Percentiles rank a stretch among this genome's conserved stretches.
Conservation (phyloP, 345 rosid species). For the Salix viminalis region DNA sequence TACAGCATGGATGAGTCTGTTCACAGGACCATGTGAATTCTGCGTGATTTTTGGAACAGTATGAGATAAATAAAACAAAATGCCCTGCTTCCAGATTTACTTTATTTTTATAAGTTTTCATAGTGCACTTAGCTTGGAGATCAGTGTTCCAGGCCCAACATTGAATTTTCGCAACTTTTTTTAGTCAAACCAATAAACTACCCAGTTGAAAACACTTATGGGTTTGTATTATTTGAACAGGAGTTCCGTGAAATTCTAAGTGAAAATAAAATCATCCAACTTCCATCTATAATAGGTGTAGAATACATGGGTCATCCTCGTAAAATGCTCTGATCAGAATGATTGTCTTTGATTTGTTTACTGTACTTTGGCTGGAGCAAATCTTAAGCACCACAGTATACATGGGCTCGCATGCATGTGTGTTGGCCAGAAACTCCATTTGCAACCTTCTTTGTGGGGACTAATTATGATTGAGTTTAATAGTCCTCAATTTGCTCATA, state of each 20-base stretch:
- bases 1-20: too few relatives aligned
- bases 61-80: too few relatives aligned
- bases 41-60: too few relatives aligned
- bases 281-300: background rate
- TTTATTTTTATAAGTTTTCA: too few relatives aligned
- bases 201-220: background rate
- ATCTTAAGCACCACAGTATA: background rate
- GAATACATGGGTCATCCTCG: background rate
- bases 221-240: background rate
- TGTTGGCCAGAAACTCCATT: background rate
- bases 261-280: background rate
- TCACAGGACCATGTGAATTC: too few relatives aligned
- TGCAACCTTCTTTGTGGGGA: background rate
- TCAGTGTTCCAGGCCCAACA: too few relatives aligned
- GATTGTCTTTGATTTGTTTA: background rate
- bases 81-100: too few relatives aligned
- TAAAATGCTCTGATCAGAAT: background rate
- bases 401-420: background rate
- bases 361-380: background rate
- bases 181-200: too few relatives aligned
- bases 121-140: too few relatives aligned
- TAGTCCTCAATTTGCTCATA: background rate
- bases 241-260: background rate
- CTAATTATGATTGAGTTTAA: background rate
- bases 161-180: too few relatives aligned